phyloP scores from a whole-genome alignment of 2,329 filamentous ascomycete genomes.

The Chaetomium sp. region DNA sequence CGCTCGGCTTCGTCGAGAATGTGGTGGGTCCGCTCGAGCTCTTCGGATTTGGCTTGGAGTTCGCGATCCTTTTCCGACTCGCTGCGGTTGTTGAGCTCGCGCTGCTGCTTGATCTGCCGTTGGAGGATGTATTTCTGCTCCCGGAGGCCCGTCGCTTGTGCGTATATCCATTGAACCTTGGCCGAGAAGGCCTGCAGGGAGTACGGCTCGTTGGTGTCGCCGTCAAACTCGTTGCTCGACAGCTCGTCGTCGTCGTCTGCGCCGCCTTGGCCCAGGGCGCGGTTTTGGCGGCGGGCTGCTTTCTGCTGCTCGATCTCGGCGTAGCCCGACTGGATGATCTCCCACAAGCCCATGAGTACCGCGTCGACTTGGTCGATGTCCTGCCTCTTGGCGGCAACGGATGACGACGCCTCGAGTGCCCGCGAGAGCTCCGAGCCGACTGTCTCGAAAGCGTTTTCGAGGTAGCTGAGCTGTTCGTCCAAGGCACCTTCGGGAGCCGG shows the following conservation, averaged over 20 bases:
- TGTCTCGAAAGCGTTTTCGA: slow-evolving; percentile 61
- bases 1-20: slow-evolving; percentile 41
- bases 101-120: slow-evolving; percentile 92
- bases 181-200: slow-evolving; percentile 74
- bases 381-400: slow-evolving; percentile 41
- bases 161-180: slow-evolving; percentile 78
- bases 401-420: slow-evolving; percentile 39
- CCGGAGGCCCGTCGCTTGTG: slow-evolving; percentile 73
- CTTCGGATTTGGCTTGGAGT: slow-evolving; percentile 59
- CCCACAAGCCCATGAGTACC: slow-evolving; percentile 58
- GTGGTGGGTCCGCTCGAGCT: slow-evolving; percentile 49
- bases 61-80: slow-evolving; percentile 71
- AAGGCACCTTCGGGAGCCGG: slow-evolving; percentile 63
- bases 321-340: slow-evolving; percentile 58
- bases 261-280: slow-evolving; percentile 54
- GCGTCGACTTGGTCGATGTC: slow-evolving; percentile 59
- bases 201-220: slow-evolving; percentile 63
- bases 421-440: slow-evolving; percentile 50
- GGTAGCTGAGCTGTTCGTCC: slow-evolving; percentile 69
- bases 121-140: slow-evolving; percentile 89
- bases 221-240: slow-evolving; percentile 61
- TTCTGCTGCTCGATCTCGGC: slow-evolving; percentile 58
- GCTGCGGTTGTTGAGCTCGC: slow-evolving; percentile 86
- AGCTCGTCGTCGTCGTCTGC: slow-evolving; percentile 61
- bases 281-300: slow-evolving; percentile 54